phyloP scores from a whole-genome alignment of 495 filamentous ascomycete genomes.

The Hypoxylon intermedium region DNA sequence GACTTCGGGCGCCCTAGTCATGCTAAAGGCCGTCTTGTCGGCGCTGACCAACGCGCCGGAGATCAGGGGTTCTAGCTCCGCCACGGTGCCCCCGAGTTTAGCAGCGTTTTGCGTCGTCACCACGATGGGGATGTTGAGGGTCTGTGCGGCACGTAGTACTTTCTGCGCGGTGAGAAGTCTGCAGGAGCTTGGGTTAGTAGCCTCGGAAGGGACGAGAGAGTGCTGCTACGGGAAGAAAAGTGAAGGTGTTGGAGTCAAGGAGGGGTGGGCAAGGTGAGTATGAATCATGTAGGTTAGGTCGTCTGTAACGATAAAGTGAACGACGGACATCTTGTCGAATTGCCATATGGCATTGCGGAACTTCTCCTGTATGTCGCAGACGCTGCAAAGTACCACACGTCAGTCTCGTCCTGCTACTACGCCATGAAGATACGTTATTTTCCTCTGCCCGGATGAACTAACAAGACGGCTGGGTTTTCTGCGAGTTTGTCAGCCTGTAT shows the following conservation, averaged over 20 bases:
- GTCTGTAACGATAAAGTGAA: background rate
- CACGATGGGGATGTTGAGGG: slow-evolving; percentile 78
- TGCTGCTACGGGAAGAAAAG: background rate
- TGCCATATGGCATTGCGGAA: slow-evolving; percentile 83
- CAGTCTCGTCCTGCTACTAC: background rate
- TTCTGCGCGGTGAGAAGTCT: slow-evolving; percentile 63
- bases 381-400: slow-evolving; percentile 54
- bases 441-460: slow-evolving; percentile 29
- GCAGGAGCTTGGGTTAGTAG: slow-evolving; percentile 7
- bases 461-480: slow-evolving; percentile 79
- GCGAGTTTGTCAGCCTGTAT: slow-evolving; percentile 22
- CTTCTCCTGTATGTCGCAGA: slow-evolving; percentile 96
- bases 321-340: slow-evolving; percentile 74
- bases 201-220: background rate
- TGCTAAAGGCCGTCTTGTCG: slow-evolving; percentile 92
- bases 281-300: slow-evolving; percentile 6
- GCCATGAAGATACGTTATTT: background rate
- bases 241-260: too few species aligned
- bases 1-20: slow-evolving; percentile 60
- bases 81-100: slow-evolving; percentile 77
- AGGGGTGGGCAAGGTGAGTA: too few species aligned
- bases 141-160: slow-evolving; percentile 58
- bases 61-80: slow-evolving; percentile 64
- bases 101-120: slow-evolving; percentile 82
- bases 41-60: slow-evolving; percentile 50